Evolutionary conservation across 257 asterid species (phyloP), one percentile per base, ranked within the genome.

Genomic region (Anisodus tanguticus): DNA sequence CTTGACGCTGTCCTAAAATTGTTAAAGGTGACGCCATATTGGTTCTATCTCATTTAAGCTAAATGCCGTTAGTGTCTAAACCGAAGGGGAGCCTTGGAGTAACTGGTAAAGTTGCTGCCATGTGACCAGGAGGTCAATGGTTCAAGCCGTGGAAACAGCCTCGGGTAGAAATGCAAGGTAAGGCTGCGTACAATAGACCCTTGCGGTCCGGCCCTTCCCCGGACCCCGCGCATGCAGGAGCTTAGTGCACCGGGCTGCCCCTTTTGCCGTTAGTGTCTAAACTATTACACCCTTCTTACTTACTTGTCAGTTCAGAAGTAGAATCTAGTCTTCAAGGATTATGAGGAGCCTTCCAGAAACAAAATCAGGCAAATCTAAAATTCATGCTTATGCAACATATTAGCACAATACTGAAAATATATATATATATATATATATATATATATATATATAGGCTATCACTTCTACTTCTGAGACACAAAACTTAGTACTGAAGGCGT

Each of bases 31-130:
- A 49, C 0, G 6, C 62, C 81, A 7, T 9, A 22, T 51, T 74
- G 62, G 22, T 74, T 74, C 62, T 22, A 74, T 74, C 58, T 49
- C 45, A 74, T 74, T 74, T 49, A 49, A 70, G 78, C 31, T 70
- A 41, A 41, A 70, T 39, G 60, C 41, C 35, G 6, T 19, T 22
- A 1, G 43, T 11, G 3, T 74, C 58, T 26, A 49, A 72, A 49
- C 43, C 0, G 26, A 22, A 22, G 26, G 26, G 26, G 26, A 22
- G 26, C 26, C 26, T 22, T 22, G 26, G 26, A 22, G 26, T 22
- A 22, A 22, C 26, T 22, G 26, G 26, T 22, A 22, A 22, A 22
- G 26, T 22, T 22, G 26, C 26, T 22, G 26, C 26, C 26, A 22
- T 22, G 26, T 22, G 26, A 22, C 0, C 26, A 22, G 26, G 26